phyloP scores from a whole-genome alignment of 345 rosid genomes.

The Citrus unshiu region DNA sequence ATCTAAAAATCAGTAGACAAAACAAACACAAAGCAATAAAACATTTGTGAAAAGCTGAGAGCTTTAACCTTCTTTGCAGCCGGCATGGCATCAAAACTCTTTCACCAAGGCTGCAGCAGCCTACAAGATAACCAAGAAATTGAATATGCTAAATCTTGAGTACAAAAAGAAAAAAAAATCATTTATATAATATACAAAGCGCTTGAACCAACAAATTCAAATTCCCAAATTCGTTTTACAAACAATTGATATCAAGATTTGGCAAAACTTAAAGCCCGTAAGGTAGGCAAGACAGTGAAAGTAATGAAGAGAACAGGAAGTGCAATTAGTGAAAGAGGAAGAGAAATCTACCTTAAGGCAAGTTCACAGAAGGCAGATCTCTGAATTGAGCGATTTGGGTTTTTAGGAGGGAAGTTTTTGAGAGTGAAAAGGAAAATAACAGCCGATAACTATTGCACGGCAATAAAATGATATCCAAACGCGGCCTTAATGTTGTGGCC shows the following conservation, averaged over 20 bases:
- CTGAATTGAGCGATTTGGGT: background rate
- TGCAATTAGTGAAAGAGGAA: background rate
- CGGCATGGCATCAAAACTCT: conserved; percentile 22
- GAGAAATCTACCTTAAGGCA: background rate
- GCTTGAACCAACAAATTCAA: background rate
- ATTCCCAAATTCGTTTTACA: background rate
- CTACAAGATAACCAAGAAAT: background rate
- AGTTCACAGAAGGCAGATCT: conserved; percentile 6
- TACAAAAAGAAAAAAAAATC: too few relatives aligned
- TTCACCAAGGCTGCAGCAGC: background rate
- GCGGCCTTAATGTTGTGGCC: background rate
- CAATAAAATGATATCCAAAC: background rate
- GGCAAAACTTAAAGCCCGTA: background rate
- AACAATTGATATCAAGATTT: background rate
- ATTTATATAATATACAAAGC: background rate
- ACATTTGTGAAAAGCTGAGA: background rate
- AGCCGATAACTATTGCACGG: background rate
- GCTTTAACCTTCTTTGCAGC: conserved; percentile 23
- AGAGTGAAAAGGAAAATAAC: background rate
- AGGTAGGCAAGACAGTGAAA: background rate
- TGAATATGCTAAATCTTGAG: too few relatives aligned
- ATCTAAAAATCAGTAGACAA: background rate
- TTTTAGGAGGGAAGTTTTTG: conserved; percentile 17
- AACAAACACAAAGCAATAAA: background rate
- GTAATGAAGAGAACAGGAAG: background rate